Evolutionary conservation across 371 early-diverging fungal species (phyloP).

Genomic region (Synchytrium microbalum): DNA sequence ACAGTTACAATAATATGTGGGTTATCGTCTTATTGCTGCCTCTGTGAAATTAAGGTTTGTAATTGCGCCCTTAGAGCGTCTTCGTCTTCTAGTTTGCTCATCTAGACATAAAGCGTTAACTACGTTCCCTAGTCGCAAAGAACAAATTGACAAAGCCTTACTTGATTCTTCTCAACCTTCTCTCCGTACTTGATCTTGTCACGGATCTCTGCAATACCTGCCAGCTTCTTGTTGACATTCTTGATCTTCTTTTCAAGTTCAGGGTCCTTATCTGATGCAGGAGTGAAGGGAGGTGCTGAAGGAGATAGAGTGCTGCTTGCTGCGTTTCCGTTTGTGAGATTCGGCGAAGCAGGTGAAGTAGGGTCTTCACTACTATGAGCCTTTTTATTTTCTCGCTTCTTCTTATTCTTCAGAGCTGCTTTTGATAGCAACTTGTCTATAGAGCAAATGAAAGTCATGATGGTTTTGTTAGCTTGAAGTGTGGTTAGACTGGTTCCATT

Average conservation of each 20-base stretch:
- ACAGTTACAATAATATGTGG: too few relatives aligned
- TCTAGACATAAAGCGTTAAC: not conserved
- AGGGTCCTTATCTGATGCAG: conserved; percentile 13
- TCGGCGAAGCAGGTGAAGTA: conserved; percentile 1
- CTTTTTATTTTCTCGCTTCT: conserved; percentile 47
- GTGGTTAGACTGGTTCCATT: not conserved
- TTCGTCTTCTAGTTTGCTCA: not conserved
- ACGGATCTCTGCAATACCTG: conserved; percentile 78
- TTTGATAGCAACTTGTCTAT: conserved; percentile 25
- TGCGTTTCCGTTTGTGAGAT: conserved; percentile 9
- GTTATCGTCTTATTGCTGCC: too few relatives aligned
- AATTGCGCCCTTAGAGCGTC: not conserved
- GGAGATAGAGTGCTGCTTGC: not conserved
- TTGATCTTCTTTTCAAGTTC: conserved; percentile 71
- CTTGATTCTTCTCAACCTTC: conserved; percentile 72
- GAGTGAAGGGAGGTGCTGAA: not conserved
- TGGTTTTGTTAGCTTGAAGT: too few relatives aligned
- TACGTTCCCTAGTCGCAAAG: not conserved
- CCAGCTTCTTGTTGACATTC: conserved; percentile 77
- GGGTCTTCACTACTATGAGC: conserved; percentile 18
- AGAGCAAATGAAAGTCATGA: not conserved
- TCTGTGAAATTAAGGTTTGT: not conserved
- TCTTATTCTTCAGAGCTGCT: conserved; percentile 51
- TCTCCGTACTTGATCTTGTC: conserved; percentile 70
- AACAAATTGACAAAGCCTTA: not conserved